phyloP scores from a whole-genome alignment of 2,329 filamentous ascomycete species.

The Chaetomiaceae sp. region DNA sequence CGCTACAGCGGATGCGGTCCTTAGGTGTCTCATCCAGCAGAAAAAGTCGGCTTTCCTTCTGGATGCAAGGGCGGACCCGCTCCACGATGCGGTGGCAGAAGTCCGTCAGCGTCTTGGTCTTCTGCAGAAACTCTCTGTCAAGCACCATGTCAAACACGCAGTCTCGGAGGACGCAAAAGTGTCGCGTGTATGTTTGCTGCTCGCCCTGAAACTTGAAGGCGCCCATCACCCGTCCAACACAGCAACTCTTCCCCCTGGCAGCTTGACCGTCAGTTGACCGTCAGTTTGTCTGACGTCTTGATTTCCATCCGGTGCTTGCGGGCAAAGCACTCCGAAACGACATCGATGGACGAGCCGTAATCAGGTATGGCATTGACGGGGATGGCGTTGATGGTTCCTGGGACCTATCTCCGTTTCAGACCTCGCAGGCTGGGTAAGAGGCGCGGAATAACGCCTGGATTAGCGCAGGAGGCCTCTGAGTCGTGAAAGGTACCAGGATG shows the following conservation, averaged over 20 bases:
- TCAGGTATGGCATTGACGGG: conserved; percentile 2
- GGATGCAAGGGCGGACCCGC: background rate
- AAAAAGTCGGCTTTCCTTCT: background rate
- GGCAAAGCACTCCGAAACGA: conserved; percentile 1
- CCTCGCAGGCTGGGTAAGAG: too few relatives aligned
- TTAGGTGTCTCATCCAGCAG: conserved; percentile 4
- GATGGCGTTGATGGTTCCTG: background rate
- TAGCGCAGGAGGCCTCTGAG: too few relatives aligned
- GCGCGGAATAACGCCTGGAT: too few relatives aligned
- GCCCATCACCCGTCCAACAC: background rate
- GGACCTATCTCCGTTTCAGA: too few relatives aligned
- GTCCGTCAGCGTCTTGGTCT: background rate
- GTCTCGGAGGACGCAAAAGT: conserved; percentile 1
- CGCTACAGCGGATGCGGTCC: conserved; percentile 4
- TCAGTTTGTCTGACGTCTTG: too few relatives aligned
- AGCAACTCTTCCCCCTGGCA: background rate
- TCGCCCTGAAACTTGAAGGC: conserved; percentile 2
- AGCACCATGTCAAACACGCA: conserved; percentile 2
- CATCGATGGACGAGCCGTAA: conserved; percentile 1
- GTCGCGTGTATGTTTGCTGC: background rate
- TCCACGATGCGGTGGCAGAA: background rate
- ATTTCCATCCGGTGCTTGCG: background rate
- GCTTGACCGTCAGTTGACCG: background rate
- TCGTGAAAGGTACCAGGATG: too few relatives aligned
- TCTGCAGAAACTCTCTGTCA: background rate